Percentiles rank a stretch among this genome's conserved stretches.
phyloP scores from a whole-genome alignment of 2,329 filamentous ascomycete species.

The Chrysosporium queenslandicum region DNA sequence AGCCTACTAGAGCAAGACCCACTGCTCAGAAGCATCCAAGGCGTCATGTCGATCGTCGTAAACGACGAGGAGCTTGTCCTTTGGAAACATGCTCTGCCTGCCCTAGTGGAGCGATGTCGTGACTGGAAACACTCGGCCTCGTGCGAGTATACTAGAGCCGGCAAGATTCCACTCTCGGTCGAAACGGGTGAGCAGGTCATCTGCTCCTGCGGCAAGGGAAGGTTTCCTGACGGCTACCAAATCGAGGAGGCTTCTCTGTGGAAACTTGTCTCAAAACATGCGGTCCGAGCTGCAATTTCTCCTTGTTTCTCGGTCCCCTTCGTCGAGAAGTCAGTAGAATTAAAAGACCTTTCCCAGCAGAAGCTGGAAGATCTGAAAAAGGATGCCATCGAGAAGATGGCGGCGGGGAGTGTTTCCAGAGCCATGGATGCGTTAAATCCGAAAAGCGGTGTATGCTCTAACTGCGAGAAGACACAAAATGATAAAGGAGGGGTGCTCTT shows the following conservation, averaged over 20 bases:
- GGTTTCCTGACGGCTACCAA: constrained; percentile 20
- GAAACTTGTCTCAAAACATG: constrained; percentile 21
- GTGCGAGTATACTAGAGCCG: constrained; percentile 25
- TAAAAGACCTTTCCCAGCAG: not conserved
- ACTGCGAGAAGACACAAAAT: constrained; percentile 1
- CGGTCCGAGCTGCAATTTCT: constrained; percentile 26
- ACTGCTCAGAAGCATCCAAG: constrained; percentile 5
- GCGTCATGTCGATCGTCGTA: constrained; percentile 17
- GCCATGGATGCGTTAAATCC: not conserved
- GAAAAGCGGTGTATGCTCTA: constrained; percentile 4
- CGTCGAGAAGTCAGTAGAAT: constrained; percentile 18
- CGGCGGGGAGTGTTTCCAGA: not conserved
- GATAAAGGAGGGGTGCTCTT: constrained; percentile 1
- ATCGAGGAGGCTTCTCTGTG: constrained; percentile 14
- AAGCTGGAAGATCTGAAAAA: not conserved
- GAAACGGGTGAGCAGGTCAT: constrained; percentile 20
- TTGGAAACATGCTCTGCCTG: constrained; percentile 28
- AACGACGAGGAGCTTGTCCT: constrained; percentile 22
- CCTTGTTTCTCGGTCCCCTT: constrained; percentile 26
- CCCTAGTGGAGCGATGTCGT: constrained; percentile 32
- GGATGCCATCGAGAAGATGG: not conserved
- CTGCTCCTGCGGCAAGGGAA: constrained; percentile 29
- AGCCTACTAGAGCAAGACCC: constrained; percentile 8
- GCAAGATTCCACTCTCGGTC: constrained; percentile 21
- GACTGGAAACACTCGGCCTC: constrained; percentile 28